Percentiles rank a stretch among this genome's conserved stretches.
Conservation (phyloP, 306 rosid species). For the Sechiopsis laciniata region DNA sequence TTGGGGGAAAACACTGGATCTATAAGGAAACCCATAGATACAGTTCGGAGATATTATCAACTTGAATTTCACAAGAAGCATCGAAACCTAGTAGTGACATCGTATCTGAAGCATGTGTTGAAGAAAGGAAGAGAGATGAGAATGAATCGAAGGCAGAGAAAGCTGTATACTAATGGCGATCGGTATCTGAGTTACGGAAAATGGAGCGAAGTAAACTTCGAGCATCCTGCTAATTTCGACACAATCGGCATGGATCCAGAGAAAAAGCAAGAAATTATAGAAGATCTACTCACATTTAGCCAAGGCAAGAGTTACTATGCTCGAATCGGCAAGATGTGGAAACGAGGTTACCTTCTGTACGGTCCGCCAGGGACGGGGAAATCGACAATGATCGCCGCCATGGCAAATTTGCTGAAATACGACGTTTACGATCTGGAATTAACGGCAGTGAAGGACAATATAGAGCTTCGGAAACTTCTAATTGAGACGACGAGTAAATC, state of each 20-base stretch:
- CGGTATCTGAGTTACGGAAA: no score
- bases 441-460: slow-evolving; percentile 19
- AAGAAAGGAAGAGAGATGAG: not conserved
- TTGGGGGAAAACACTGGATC: not conserved
- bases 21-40: not conserved
- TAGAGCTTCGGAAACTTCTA: slow-evolving; percentile 12
- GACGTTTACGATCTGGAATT: slow-evolving; percentile 19
- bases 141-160: slow-evolving; percentile 3
- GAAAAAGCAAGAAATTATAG: slow-evolving; percentile 2
- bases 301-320: slow-evolving; percentile 10
- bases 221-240: slow-evolving; percentile 12
- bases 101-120: slow-evolving; percentile 9
- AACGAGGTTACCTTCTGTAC: slow-evolving; percentile 21
- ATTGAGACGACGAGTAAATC: not conserved
- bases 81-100: not conserved
- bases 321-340: slow-evolving; percentile 15
- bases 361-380: slow-evolving; percentile 21
- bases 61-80: slow-evolving; percentile 13
- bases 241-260: slow-evolving; percentile 13
- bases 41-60: not conserved
- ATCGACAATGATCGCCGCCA: slow-evolving; percentile 17
- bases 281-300: slow-evolving; percentile 18
- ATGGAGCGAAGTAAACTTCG: slow-evolving; percentile 11
- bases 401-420: slow-evolving; percentile 1
- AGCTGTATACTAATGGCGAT: slow-evolving; percentile 7